Percentiles rank a stretch among this genome's conserved stretches.
phyloP scores from a whole-genome alignment of 371 early-diverging fungal species.

The Mortierella sp. region DNA sequence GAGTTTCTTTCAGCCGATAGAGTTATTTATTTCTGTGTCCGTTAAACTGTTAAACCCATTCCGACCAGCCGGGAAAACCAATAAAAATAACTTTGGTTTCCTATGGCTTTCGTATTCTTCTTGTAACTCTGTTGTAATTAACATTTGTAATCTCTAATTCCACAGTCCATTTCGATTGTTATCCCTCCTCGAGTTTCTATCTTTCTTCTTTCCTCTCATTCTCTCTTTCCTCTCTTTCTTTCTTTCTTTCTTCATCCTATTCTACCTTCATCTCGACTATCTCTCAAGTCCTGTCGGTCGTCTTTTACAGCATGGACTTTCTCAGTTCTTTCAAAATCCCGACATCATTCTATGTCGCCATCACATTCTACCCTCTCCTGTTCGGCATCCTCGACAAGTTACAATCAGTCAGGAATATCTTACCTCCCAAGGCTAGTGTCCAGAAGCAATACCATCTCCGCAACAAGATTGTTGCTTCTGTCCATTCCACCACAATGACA shows the following conservation, averaged over 20 bases:
- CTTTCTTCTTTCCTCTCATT: slow-evolving; percentile 18
- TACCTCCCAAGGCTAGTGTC: slow-evolving; percentile 43
- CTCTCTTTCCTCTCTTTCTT: slow-evolving; percentile 11
- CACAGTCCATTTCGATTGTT: background rate
- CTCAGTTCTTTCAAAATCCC: slow-evolving; percentile 41
- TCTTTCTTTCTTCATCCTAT: slow-evolving; percentile 6
- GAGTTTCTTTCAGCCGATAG: background rate
- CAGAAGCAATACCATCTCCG: slow-evolving; percentile 52
- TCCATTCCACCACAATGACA: slow-evolving; percentile 55
- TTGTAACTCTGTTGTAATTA: background rate
- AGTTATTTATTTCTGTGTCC: background rate
- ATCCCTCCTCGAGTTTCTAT: slow-evolving; percentile 2
- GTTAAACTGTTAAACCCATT: background rate
- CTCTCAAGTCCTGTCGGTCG: slow-evolving; percentile 21
- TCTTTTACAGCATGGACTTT: slow-evolving; percentile 39
- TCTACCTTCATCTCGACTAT: background rate
- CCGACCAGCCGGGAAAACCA: no score
- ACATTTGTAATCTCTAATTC: slow-evolving; percentile 15
- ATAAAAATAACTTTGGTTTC: background rate
- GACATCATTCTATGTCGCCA: slow-evolving; percentile 34
- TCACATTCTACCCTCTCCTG: slow-evolving; percentile 46
- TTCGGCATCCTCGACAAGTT: slow-evolving; percentile 34
- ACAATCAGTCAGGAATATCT: slow-evolving; percentile 30
- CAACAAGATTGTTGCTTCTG: slow-evolving; percentile 54
- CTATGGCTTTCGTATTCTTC: background rate